phyloP scores from a whole-genome alignment of 2,329 filamentous ascomycete genomes.

The Boeremia exigua region DNA sequence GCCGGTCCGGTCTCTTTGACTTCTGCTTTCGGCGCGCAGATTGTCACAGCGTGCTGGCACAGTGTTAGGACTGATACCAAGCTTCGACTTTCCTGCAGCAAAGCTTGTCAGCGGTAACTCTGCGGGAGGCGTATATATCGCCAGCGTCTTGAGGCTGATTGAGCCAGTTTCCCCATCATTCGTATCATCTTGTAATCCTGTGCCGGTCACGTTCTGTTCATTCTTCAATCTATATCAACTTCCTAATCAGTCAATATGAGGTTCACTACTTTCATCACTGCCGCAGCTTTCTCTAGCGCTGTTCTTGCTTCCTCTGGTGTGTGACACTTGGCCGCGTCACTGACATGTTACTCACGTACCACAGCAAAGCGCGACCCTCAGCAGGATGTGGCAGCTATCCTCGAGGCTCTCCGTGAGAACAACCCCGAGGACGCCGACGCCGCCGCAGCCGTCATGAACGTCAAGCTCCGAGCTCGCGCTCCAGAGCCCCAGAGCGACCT shows the following conservation, averaged over 20 bases:
- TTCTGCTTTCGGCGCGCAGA: slow-evolving; percentile 14
- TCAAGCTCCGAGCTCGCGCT: slow-evolving; percentile 31
- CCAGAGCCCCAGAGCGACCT: slow-evolving; percentile 30
- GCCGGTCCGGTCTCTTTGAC: slow-evolving; percentile 4
- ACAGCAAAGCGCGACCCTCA: slow-evolving; percentile 23
- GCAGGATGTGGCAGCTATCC: slow-evolving; percentile 34
- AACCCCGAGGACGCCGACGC: slow-evolving; percentile 37
- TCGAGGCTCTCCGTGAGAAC: slow-evolving; percentile 36
- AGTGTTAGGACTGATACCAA: slow-evolving; percentile 28
- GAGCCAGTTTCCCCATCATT: slow-evolving; percentile 18
- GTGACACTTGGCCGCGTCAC: not conserved
- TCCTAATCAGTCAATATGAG: slow-evolving; percentile 34
- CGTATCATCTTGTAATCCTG: slow-evolving; percentile 28
- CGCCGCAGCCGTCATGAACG: slow-evolving; percentile 31
- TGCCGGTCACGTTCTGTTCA: slow-evolving; percentile 38
- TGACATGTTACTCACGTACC: slow-evolving; percentile 1
- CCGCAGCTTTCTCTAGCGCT: slow-evolving; percentile 34
- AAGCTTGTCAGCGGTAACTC: slow-evolving; percentile 16
- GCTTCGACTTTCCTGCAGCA: slow-evolving; percentile 23
- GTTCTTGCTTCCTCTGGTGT: slow-evolving; percentile 35
- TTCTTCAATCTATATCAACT: slow-evolving; percentile 5
- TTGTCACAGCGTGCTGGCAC: slow-evolving; percentile 31
- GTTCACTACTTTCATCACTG: slow-evolving; percentile 34
- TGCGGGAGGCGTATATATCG: slow-evolving; percentile 25
- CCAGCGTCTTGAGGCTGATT: slow-evolving; percentile 3